Conservation (phyloP, 257 asterid genomes). For the Ballota nigra region DNA sequence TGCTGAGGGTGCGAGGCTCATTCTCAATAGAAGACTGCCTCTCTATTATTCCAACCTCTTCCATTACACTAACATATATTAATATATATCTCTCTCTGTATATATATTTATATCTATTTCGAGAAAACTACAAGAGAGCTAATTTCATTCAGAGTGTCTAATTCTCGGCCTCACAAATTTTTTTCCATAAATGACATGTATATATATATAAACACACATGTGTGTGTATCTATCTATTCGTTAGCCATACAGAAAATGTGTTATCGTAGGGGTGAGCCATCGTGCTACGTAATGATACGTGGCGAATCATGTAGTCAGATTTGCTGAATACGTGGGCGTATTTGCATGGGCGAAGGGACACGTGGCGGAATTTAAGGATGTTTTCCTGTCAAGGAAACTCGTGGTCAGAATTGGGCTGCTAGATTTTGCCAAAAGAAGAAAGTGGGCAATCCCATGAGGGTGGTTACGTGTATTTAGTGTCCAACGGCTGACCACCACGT, state of each 20-base stretch:
- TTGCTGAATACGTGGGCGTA: conserved; percentile 8
- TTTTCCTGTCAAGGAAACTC: background rate
- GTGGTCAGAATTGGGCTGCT: background rate
- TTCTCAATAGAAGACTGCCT: conserved; percentile 42
- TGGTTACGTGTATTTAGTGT: background rate
- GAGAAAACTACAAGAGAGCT: background rate
- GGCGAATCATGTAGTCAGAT: background rate
- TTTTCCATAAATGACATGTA: background rate
- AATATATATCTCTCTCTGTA: too few relatives aligned
- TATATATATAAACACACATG: background rate
- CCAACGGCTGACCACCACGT: background rate
- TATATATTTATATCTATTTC: background rate
- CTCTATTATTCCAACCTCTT: conserved; percentile 6
- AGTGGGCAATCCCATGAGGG: background rate
- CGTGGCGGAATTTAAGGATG: background rate
- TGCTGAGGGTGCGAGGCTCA: conserved; percentile 42
- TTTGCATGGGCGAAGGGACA: background rate
- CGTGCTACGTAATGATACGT: conserved; percentile 16
- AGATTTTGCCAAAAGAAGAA: background rate
- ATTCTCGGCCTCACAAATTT: background rate
- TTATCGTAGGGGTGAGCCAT: background rate
- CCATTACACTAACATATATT: background rate
- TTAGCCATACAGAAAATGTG: background rate
- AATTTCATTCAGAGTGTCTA: too few relatives aligned
- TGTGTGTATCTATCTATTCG: too few relatives aligned